Conservation (phyloP, 2,329 filamentous ascomycete species). For the Bimuria novae-zelandiae region DNA sequence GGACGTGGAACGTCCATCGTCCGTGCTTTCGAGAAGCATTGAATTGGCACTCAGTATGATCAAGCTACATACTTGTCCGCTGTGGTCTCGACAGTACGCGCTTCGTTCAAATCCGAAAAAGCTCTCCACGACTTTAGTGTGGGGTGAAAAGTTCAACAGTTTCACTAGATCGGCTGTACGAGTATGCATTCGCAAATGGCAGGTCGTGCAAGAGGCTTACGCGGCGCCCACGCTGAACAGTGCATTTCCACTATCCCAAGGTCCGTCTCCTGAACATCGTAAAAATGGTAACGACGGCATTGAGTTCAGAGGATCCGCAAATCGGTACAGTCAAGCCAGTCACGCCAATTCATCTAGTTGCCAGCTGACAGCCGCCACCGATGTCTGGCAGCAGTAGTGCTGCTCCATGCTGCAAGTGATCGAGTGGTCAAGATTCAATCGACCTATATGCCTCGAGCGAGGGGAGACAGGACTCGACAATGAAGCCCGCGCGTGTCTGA, state of each 20-base stretch:
- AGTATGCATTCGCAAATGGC: constrained; percentile 27
- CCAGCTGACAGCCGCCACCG: constrained; percentile 31
- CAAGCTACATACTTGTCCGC: too few species aligned
- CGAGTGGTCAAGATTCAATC: neutral
- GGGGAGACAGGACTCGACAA: constrained; percentile 10
- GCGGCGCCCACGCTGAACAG: constrained; percentile 17
- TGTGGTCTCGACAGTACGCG: neutral
- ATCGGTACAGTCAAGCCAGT: constrained; percentile 8
- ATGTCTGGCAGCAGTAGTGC: constrained; percentile 21
- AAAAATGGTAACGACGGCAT: constrained; percentile 4
- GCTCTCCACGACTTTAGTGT: constrained; percentile 20
- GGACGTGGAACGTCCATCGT: too few species aligned
- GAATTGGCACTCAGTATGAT: too few species aligned
- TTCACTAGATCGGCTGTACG: constrained; percentile 38
- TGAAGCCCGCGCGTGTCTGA: constrained; percentile 7
- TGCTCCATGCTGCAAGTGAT: constrained; percentile 9
- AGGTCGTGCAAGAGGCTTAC: constrained; percentile 17
- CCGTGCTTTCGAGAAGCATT: too few species aligned
- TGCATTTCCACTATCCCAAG: neutral
- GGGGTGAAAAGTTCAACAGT: constrained; percentile 33
- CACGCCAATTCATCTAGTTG: constrained; percentile 17
- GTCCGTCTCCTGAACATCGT: neutral
- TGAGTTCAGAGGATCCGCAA: constrained; percentile 13
- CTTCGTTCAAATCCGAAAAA: neutral
- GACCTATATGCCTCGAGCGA: constrained; percentile 8